phyloP scores from a whole-genome alignment of 768 basidiomycete species.

The Leucocoprinus leucothites region DNA sequence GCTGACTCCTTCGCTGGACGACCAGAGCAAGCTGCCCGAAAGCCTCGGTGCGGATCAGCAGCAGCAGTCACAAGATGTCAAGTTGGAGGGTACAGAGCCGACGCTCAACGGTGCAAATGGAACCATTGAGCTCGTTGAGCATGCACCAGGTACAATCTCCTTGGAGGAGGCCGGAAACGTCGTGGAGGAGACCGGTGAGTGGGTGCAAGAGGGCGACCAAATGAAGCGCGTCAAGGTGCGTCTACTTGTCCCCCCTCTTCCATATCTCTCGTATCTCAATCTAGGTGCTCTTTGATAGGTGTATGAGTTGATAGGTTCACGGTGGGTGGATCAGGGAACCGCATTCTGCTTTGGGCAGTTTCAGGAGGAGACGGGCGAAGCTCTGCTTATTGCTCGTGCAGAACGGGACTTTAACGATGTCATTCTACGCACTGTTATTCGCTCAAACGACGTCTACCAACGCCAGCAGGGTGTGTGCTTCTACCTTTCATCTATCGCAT shows the following conservation, averaged over 20 bases:
- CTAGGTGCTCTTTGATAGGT: slow-evolving; percentile 41
- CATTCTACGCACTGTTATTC: slow-evolving; percentile 78
- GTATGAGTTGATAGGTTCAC: slow-evolving; percentile 87
- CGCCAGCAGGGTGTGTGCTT: slow-evolving; percentile 66
- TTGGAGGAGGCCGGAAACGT: slow-evolving; percentile 33
- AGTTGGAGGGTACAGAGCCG: slow-evolving; percentile 31
- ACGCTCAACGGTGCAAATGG: slow-evolving; percentile 32
- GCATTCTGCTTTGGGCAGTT: slow-evolving; percentile 94
- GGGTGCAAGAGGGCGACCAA: slow-evolving; percentile 61
- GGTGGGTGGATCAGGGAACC: slow-evolving; percentile 96
- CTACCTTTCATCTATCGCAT: background rate
- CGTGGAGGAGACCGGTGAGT: slow-evolving; percentile 58
- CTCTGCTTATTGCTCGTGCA: slow-evolving; percentile 78
- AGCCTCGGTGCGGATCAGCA: slow-evolving; percentile 2
- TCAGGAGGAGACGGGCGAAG: slow-evolving; percentile 72
- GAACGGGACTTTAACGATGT: slow-evolving; percentile 70
- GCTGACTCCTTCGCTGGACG: background rate
- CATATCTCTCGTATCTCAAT: background rate
- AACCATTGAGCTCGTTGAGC: slow-evolving; percentile 47
- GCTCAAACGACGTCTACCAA: slow-evolving; percentile 82
- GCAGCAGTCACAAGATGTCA: slow-evolving; percentile 25
- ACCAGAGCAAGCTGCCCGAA: slow-evolving; percentile 2
- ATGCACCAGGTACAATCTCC: slow-evolving; percentile 32
- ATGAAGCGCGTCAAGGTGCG: slow-evolving; percentile 84
- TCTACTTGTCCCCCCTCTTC: slow-evolving; percentile 18